Conservation (phyloP, 345 rosid species). For the Moringa oleifera region DNA sequence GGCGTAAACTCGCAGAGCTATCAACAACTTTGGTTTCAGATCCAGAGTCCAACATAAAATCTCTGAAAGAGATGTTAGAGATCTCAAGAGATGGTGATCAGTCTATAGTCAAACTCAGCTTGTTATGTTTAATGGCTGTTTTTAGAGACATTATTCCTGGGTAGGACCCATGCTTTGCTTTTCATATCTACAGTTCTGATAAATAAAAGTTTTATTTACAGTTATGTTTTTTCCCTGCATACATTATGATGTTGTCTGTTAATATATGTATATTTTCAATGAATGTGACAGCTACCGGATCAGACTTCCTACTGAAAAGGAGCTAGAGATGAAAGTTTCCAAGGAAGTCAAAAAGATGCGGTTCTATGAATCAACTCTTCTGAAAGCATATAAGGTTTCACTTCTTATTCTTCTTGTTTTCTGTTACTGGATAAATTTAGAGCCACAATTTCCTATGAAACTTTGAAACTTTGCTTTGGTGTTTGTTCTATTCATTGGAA, state of each 20-base stretch:
- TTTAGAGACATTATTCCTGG: conserved; percentile 93
- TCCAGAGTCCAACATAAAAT: conserved; percentile 73
- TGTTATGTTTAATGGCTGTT: conserved; percentile 84
- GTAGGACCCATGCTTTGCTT: conserved; percentile 30
- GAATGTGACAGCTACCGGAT: conserved; percentile 66
- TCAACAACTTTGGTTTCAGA: conserved; percentile 67
- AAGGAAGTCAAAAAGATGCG: conserved; percentile 91
- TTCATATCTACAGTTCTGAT: too few relatives aligned
- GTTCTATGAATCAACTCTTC: conserved; percentile 73
- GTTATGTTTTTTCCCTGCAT: conserved; percentile 3
- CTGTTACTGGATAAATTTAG: neutral
- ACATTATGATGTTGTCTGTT: neutral
- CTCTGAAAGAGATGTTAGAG: conserved; percentile 72
- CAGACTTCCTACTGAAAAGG: conserved; percentile 96
- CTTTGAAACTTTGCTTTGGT: neutral
- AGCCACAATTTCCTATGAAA: neutral
- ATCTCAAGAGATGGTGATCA: conserved; percentile 52
- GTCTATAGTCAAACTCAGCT: conserved; percentile 60
- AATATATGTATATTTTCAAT: conserved; percentile 6
- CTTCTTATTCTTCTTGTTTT: neutral
- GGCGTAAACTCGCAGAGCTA: conserved; percentile 71
- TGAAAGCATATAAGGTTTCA: conserved; percentile 77
- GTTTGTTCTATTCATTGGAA: neutral
- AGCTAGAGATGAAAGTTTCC: conserved; percentile 95
- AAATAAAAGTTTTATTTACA: neutral